Conservation (phyloP, 306 rosid genomes). For the Vigna nakashimae region DNA sequence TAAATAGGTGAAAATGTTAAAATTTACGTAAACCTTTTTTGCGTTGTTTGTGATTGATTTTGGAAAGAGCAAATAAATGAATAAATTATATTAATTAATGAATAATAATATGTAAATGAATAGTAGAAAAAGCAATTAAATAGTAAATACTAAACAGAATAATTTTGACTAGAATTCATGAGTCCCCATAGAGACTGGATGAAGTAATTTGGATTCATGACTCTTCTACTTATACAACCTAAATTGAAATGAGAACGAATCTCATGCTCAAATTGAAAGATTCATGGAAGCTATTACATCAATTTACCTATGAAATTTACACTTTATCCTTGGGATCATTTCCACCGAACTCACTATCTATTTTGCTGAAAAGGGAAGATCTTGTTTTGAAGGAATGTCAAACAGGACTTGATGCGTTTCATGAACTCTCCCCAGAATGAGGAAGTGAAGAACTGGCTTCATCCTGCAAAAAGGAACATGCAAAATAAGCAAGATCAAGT, state of each 20-base stretch:
- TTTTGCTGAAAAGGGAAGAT: not conserved
- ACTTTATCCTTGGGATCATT: not conserved
- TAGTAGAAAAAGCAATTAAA: not conserved
- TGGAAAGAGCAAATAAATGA: no score
- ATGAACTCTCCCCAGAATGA: conserved; percentile 37
- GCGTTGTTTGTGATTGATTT: no score
- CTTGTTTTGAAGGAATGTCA: conserved; percentile 23
- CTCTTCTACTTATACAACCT: conserved; percentile 7
- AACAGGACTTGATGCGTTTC: conserved; percentile 24
- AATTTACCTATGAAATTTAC: conserved; percentile 35
- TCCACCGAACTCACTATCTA: conserved; percentile 11
- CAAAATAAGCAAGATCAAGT: not conserved
- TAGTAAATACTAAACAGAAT: not conserved
- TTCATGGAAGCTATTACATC: conserved; percentile 23
- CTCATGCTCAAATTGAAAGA: conserved; percentile 1
- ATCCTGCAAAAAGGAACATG: conserved; percentile 37
- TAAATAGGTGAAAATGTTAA: no score
- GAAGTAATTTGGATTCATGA: not conserved
- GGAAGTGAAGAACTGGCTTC: conserved; percentile 35
- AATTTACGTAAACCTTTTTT: no score
- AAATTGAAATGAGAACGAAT: conserved; percentile 4
- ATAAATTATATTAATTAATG: no score
- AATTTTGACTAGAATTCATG: not conserved
- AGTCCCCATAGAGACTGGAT: not conserved
- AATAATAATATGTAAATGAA: not conserved